Evolutionary conservation across 2,329 filamentous ascomycete species (phyloP).

Genomic region (Aspergillus sp.): DNA sequence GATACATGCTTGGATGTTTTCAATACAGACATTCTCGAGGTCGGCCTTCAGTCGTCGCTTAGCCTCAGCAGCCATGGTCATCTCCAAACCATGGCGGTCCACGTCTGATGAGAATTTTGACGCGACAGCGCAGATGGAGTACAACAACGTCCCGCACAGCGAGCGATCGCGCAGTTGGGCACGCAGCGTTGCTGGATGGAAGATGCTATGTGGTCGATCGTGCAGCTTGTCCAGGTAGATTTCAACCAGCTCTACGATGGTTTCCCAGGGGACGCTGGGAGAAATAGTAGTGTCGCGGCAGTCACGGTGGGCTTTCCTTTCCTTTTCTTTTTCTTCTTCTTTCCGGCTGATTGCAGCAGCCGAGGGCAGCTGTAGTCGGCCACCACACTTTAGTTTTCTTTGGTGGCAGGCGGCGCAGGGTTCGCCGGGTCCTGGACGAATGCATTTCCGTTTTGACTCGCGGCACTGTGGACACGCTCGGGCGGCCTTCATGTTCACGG

Average conservation of each 20-base stretch:
- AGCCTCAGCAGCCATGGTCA: not conserved
- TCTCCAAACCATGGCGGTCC: not conserved
- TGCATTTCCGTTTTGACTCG: not conserved
- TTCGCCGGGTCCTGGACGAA: not conserved
- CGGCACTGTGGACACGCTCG: conserved; percentile 4
- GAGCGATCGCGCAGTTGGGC: not conserved
- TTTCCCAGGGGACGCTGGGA: not conserved
- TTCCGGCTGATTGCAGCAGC: no score
- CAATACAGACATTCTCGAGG: conserved; percentile 22
- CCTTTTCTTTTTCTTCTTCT: no score
- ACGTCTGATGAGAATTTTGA: not conserved
- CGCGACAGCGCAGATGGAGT: conserved; percentile 1
- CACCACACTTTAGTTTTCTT: not conserved
- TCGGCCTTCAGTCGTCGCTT: conserved; percentile 48
- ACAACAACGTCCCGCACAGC: not conserved
- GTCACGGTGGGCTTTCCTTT: no score
- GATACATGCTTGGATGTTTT: conserved; percentile 36
- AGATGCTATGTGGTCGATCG: conserved; percentile 8
- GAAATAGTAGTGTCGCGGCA: rapidly evolving
- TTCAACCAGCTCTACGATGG: not conserved
- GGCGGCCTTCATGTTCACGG: no score
- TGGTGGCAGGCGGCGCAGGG: not conserved
- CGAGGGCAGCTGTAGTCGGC: no score
- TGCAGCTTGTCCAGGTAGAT: conserved; percentile 6
- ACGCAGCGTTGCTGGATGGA: conserved; percentile 1